phyloP scores from a whole-genome alignment of 495 filamentous ascomycete genomes.

The Geoglossum glabrum region DNA sequence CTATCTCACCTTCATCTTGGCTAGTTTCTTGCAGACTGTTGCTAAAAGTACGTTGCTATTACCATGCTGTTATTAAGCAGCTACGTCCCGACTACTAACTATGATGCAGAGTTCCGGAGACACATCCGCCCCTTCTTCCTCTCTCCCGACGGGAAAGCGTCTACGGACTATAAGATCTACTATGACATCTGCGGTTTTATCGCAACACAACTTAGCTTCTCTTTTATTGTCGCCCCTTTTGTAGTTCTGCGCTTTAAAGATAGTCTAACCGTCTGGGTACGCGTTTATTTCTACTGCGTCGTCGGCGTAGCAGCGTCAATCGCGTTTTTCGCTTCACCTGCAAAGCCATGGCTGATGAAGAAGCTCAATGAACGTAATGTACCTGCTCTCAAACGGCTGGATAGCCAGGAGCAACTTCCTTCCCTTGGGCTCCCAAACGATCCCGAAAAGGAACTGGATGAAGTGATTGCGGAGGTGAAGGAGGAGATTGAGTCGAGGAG shows the following conservation, averaged over 20 bases:
- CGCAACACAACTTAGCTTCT: constrained; percentile 63
- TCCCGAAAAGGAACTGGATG: constrained; percentile 54
- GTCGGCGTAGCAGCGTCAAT: constrained; percentile 41
- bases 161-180: constrained; percentile 52
- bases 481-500: constrained; percentile 43
- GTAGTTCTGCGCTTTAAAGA: constrained; percentile 48
- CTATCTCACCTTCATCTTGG: constrained; percentile 76
- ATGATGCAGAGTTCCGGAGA: constrained; percentile 54
- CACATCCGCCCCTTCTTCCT: constrained; percentile 87
- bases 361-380: constrained; percentile 12
- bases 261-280: constrained; percentile 53
- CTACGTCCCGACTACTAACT: neutral
- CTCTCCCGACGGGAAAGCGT: constrained; percentile 41
- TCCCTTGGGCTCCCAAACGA: constrained; percentile 63
- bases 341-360: constrained; percentile 28
- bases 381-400: constrained; percentile 11
- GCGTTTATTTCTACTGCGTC: constrained; percentile 78
- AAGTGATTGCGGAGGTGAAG: constrained; percentile 56
- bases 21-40: constrained; percentile 72
- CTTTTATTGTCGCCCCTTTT: constrained; percentile 68
- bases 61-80: too few relatives aligned
- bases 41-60: constrained; percentile 70
- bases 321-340: constrained; percentile 63
- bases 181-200: constrained; percentile 74
- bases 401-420: constrained; percentile 19